A percentile compares a stretch with the other conserved stretches of the same genome.
phyloP scores from a whole-genome alignment of 441 rosid species.

The Erodium texanum region DNA sequence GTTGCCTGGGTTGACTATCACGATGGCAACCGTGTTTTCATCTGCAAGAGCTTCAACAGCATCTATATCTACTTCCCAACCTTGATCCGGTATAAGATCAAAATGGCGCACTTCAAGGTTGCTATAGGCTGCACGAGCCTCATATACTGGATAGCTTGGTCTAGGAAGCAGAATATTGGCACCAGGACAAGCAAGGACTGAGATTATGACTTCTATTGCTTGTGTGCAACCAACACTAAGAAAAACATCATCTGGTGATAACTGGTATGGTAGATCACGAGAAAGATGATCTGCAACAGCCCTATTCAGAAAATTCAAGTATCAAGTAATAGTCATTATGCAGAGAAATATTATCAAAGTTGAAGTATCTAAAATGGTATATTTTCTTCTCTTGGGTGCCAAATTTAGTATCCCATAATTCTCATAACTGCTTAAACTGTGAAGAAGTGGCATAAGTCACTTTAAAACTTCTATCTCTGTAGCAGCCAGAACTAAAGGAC shows the following conservation, averaged over 20 bases:
- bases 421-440: no score
- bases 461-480: no score
- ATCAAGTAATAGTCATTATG: no score
- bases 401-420: no score
- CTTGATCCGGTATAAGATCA: constrained; percentile 11
- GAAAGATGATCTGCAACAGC: constrained; percentile 20
- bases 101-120: constrained; percentile 12
- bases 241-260: constrained; percentile 14
- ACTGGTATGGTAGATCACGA: constrained; percentile 16
- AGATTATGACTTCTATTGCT: constrained; percentile 13
- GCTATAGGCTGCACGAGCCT: background rate
- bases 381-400: no score
- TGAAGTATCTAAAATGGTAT: constrained; percentile 6
- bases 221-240: constrained; percentile 16
- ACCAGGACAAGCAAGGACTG: constrained; percentile 14
- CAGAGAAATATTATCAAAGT: background rate
- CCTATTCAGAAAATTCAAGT: constrained; percentile 7
- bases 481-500: no score
- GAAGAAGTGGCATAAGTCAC: no score
- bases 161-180: constrained; percentile 18
- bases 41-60: background rate
- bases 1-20: background rate
- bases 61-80: constrained; percentile 16
- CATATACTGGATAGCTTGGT: constrained; percentile 13
- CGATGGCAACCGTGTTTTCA: background rate